phyloP scores from a whole-genome alignment of 108 stramenopile species.

The Nannochloropsis oceanica region DNA sequence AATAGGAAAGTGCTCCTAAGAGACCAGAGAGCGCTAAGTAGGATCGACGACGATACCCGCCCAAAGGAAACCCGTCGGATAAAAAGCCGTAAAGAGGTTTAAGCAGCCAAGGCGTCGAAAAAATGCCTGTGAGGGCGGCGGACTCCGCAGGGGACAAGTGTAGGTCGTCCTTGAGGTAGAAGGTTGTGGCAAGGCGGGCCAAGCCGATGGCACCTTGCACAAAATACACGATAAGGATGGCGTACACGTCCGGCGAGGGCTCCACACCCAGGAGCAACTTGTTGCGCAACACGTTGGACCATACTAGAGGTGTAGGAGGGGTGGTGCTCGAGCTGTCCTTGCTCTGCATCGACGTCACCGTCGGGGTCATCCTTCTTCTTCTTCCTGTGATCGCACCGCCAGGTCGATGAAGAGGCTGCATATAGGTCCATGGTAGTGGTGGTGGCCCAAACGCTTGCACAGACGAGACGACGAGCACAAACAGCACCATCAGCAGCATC shows the following conservation, averaged over 20 bases:
- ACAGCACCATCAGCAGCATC: too few species aligned
- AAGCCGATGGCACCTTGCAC: slow-evolving; percentile 86
- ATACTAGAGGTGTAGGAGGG: background rate
- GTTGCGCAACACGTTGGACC: background rate
- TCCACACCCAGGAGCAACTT: background rate
- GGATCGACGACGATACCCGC: slow-evolving; percentile 56
- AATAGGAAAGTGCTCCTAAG: slow-evolving; percentile 45
- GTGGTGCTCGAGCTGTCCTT: background rate
- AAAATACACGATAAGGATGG: slow-evolving; percentile 80
- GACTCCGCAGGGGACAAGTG: slow-evolving; percentile 72
- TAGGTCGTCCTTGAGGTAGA: slow-evolving; percentile 82
- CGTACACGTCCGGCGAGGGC: slow-evolving; percentile 40
- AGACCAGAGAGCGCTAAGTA: slow-evolving; percentile 60
- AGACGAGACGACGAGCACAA: too few species aligned
- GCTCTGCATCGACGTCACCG: background rate
- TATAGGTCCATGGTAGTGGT: too few species aligned
- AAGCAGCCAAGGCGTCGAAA: slow-evolving; percentile 73
- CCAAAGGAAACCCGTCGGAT: slow-evolving; percentile 65
- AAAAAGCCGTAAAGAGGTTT: slow-evolving; percentile 82
- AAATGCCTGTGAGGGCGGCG: slow-evolving; percentile 67
- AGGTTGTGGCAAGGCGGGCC: slow-evolving; percentile 75
- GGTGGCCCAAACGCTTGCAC: too few species aligned
- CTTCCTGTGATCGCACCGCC: too few species aligned
- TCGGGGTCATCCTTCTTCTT: background rate
- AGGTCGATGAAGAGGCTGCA: too few species aligned